Evolutionary conservation across 768 basidiomycete genomes (phyloP).

Genomic region (Nevesoporus exiguus): DNA sequence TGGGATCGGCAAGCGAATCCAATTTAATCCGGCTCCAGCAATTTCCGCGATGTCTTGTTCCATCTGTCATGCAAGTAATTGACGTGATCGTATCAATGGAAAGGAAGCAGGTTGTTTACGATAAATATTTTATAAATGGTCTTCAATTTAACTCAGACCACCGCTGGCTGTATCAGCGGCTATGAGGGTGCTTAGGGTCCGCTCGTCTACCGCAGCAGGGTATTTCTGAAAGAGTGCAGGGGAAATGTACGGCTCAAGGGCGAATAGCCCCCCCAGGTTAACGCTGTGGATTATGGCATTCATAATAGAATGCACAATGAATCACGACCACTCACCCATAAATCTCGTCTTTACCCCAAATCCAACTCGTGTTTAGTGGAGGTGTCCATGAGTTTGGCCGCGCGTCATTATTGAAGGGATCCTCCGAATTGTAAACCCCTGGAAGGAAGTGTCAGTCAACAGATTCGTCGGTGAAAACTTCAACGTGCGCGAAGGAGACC

Average conservation of each 20-base stretch:
- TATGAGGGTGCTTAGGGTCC: constrained; percentile 64
- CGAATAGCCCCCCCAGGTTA: constrained; percentile 74
- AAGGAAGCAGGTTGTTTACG: constrained; percentile 40
- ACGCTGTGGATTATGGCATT: constrained; percentile 37
- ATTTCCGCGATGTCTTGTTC: constrained; percentile 89
- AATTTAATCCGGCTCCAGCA: constrained; percentile 84
- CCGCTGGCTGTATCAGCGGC: constrained; percentile 58
- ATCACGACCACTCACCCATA: constrained; percentile 45
- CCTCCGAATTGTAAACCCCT: constrained; percentile 66
- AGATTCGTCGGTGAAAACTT: background rate
- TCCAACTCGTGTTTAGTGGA: constrained; percentile 72
- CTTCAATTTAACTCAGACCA: constrained; percentile 62
- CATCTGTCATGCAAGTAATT: constrained; percentile 46
- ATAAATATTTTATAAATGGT: constrained; percentile 84
- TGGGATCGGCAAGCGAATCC: constrained; percentile 74
- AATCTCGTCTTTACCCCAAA: constrained; percentile 58
- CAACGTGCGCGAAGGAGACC: background rate
- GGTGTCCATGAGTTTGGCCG: constrained; percentile 79
- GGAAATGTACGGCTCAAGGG: constrained; percentile 75
- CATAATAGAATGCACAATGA: constrained; percentile 1
- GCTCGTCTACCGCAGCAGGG: constrained; percentile 57
- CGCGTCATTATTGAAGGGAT: constrained; percentile 76
- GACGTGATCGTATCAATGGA: background rate
- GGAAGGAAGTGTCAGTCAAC: constrained; percentile 7
- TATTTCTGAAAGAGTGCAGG: constrained; percentile 64